Evolutionary conservation across 2,329 filamentous ascomycete species (phyloP), one percentile per base, ranked within the genome.

Genomic region (Hymenoscyphus repandus): DNA sequence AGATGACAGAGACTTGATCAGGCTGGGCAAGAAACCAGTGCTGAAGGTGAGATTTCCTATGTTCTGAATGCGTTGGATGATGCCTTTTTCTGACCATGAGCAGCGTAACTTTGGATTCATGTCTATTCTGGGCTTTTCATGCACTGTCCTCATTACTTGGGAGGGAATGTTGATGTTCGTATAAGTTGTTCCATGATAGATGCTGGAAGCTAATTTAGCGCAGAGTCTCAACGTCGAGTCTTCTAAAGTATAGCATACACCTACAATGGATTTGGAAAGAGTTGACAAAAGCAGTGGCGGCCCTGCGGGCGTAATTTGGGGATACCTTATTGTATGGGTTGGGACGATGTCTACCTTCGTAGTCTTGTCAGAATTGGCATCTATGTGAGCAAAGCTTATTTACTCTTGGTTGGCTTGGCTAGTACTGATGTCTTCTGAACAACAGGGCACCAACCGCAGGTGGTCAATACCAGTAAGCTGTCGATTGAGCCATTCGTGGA

Each of bases 401-500:
- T 12, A 31, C 3, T 31, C 40, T 1, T 10, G 7, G 10, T 42
- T 30, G 11, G 10, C 17, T 12, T 5, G 30, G 33, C 7, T 42
- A 10, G 2, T 22, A 17, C 11, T 20, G 30, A 27, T 42, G 13
- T 30, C 40, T 27, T 27, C 7, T 27, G 22, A 10, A 32, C 15
- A n/a, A 7, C 13, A 59, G 55, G 70, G 77, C 77, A 2, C 79
- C 78, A 0, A 81, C 76, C 0, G 72, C 73, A 3, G 78, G 78
- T 12, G 78, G 78, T 2, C 77, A 81, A 55, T 81, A 80, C 51
- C 75, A 78, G 11, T 27, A 39, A 15, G 7, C 18, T 15, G 12
- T 39, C 2, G 9, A 10, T 39, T 39, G 36, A 17, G 15, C 4
- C 36, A n/a, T 15, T 15, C 13, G 4, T 39, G n/a, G 11, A 15